Evolutionary conservation across 108 stramenopile genomes (phyloP).

Genomic region (Nitzschia sp.): DNA sequence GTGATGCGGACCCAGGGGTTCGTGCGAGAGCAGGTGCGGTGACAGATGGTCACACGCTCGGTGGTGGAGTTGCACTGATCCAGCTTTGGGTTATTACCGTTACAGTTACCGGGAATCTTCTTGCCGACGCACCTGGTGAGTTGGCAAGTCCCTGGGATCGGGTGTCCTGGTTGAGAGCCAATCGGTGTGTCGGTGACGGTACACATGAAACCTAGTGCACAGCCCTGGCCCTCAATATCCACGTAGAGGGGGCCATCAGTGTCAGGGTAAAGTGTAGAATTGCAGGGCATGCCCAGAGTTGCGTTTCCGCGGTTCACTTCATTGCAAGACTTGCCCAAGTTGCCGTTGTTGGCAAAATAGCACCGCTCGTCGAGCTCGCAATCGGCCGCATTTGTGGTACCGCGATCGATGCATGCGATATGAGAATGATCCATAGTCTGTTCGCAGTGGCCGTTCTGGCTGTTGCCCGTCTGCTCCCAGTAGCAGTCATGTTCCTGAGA

Average conservation of each 20-base stretch:
- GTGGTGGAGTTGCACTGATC: not conserved
- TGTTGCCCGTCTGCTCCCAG: too few species aligned
- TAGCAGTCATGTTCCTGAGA: too few species aligned
- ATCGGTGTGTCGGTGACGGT: not conserved
- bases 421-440: too few species aligned
- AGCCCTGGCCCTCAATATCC: not conserved
- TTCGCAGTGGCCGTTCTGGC: too few species aligned
- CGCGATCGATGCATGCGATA: too few species aligned
- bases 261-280: not conserved
- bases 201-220: not conserved
- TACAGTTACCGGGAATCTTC: slow-evolving; percentile 9
- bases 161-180: not conserved
- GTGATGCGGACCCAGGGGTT: slow-evolving; percentile 6
- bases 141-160: not conserved
- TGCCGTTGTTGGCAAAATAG: too few species aligned
- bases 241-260: not conserved
- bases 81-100: not conserved
- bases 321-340: not conserved
- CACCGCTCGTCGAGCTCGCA: too few species aligned
- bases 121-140: not conserved
- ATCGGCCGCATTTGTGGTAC: too few species aligned
- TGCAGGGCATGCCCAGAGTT: not conserved
- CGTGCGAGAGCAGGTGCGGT: not conserved
- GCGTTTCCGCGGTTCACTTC: not conserved
- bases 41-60: not conserved